Base-by-base conservation (phyloP, 2,329 filamentous ascomycete species). In the Sarocladiaceae sp. region DNA sequence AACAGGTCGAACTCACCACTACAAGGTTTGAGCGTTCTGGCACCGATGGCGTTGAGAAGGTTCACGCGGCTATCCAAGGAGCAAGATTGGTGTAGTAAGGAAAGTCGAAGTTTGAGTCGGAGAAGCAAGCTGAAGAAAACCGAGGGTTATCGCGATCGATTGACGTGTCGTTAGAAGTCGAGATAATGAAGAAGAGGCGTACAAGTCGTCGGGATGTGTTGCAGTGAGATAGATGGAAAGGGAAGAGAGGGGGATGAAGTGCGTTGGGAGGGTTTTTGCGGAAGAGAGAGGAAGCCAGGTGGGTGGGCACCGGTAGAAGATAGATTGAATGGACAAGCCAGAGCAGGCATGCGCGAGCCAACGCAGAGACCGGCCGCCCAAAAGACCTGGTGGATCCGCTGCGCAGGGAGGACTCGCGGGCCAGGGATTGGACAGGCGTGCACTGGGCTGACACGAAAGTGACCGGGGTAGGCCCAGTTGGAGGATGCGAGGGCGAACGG, bases 381-480 rank as follows among this genome's bases (percentile, higher is more conserved):
- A 45, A 23, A 45, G 46, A 44, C 48, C 44, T 19, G 33, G 45
- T 50, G 50, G 50, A 40, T 35, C 46, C 34, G 24, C 45, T 47
- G 45, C 44, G 50, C 45, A 49, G 49, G 50, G 35, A 40, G 34
- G 44, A 42, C 44, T 33, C 49, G 49, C 37, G 49, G 52, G 51
- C 31, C 53, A 52, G 52, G 55, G 59, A 62, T 61, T 62, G 59
- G 59, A 46, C 52, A 49, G 47, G 49, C 52, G 49, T 49, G 39
- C 52, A 47, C 56, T 52, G 49, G 56, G 57, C 57, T 62, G 59
- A 61, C 57, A 62, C 59, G 52, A 57, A 49, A 32, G 24, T 15
- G 29, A 44, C 47, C 46, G 43, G 47, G 47, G 33, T 44, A 29
- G 34, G 29, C 20, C 40, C 26, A 43, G 40, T 43, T 29, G 3